Base-by-base conservation (phyloP, 768 basidiomycete species). In the Russula griseocarnosa region DNA sequence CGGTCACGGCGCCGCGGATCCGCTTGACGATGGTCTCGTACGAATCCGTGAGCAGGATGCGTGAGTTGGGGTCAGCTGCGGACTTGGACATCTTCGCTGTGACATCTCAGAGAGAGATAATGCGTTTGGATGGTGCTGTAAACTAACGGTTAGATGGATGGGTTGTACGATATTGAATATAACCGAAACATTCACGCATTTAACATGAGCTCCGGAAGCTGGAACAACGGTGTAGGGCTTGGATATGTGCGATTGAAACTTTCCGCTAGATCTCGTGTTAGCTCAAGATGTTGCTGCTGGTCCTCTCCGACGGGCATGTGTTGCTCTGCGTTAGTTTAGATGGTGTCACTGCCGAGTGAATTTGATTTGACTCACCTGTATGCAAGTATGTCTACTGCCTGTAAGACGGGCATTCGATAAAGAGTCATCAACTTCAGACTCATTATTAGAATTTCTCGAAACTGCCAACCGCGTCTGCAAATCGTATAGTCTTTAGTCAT, bases 261-360 rank as follows among this genome's bases (percentile, higher is more conserved):
- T 20, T 90, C 84, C 0, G 92, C 94, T 13, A 97, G 76, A 69
- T 95, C 92, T 34, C 93, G 85, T 20, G 83, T 82, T 0, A 98
- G 83, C 70, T 97, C 94, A 49, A 98, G 82, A 71, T 98, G 96
- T 76, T 98, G 96, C 24, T 85, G 84, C 72, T 98, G 96, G 73
- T 98, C 96, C 70, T 98, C 94, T 28, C 96, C 96, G 5, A 98
- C 95, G 0, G 96, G 96, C 1, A 98, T 90, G 90, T 0, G 94
- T 96, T 2, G 94, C 84, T 69, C 94, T 93, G 66, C 1, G 7
- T 9, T 11, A 13, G 16, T 40, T 22, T 51, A 56, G 62, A 28
- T 14, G 42, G 8, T 16, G 24, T 28, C 18, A 24, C 13, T 5
- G 24, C 24, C 14, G 11, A 22, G 8, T n/a, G 7, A 44, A 46